These are phyloP conservation scores for Xylariaceae sp. DNA, from an alignment of 2,329 filamentous ascomycete species.

Conservation along the genomic window DNA sequence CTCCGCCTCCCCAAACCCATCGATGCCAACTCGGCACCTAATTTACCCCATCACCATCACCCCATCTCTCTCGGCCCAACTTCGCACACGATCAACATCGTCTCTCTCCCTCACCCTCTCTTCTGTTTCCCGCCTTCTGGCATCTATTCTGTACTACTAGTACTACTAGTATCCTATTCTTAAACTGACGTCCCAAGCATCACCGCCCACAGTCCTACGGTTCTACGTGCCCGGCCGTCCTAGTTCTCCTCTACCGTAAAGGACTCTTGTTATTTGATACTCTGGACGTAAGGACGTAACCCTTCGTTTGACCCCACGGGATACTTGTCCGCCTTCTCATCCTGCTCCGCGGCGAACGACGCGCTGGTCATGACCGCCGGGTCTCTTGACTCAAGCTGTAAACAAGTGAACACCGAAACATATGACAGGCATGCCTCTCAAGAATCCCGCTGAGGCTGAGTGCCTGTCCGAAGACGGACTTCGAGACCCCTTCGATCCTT, in stretches of 20 bases:
- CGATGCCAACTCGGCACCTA: not conserved
- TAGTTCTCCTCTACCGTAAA: not conserved
- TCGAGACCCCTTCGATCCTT: conserved; percentile 26
- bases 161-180: no score
- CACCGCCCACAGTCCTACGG: not conserved
- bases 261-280: no score
- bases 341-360: not conserved
- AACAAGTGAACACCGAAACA: conserved; percentile 14
- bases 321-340: not conserved
- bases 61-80: not conserved
- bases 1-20: not conserved
- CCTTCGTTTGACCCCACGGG: conserved; percentile 7
- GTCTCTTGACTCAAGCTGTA: conserved; percentile 7
- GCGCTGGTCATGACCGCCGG: conserved; percentile 24
- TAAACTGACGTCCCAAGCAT: not conserved
- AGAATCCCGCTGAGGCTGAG: conserved; percentile 16
- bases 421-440: conserved; percentile 25
- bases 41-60: not conserved
- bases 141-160: no score
- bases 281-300: no score
- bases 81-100: not conserved
- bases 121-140: not conserved
- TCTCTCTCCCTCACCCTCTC: not conserved
- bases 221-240: not conserved
- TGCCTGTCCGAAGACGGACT: conserved; percentile 26